Evolutionary conservation across 306 rosid species (phyloP).

Genomic region (Sophora flavescens): DNA sequence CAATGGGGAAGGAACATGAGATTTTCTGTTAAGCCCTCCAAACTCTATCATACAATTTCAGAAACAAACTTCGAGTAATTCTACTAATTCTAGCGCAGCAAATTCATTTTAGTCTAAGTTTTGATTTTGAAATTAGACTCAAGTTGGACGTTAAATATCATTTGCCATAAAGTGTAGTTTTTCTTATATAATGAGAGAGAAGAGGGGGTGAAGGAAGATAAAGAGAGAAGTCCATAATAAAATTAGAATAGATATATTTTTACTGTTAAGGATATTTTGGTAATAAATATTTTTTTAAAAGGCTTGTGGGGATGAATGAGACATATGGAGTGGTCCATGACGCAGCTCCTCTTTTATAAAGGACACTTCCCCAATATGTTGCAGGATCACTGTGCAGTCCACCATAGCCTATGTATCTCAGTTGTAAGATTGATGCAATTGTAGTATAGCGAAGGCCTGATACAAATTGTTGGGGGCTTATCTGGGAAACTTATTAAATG

Average conservation of each 20-base stretch:
- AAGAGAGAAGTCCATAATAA: no score
- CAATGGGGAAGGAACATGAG: background rate
- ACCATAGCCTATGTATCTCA: background rate
- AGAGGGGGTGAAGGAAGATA: no score
- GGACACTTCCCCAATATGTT: background rate
- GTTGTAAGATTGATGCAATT: background rate
- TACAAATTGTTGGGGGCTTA: background rate
- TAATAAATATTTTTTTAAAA: no score
- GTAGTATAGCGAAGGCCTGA: background rate
- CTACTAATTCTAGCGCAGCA: background rate
- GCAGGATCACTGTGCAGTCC: background rate
- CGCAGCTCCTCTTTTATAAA: no score
- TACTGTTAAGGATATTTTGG: no score
- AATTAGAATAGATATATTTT: no score
- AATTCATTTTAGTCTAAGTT: background rate
- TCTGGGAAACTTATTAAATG: no score
- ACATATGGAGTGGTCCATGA: no score
- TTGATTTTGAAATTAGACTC: slow-evolving; percentile 30
- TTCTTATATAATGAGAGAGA: no score
- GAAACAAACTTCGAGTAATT: background rate
- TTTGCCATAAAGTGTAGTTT: background rate
- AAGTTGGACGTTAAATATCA: background rate
- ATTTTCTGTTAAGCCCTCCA: slow-evolving; percentile 28
- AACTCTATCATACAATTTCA: slow-evolving; percentile 26
- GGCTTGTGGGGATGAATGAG: no score